These are phyloP conservation scores for Mortierella alpina DNA, from an alignment of 192 early-diverging fungal genomes.

Conservation along the genomic window DNA sequence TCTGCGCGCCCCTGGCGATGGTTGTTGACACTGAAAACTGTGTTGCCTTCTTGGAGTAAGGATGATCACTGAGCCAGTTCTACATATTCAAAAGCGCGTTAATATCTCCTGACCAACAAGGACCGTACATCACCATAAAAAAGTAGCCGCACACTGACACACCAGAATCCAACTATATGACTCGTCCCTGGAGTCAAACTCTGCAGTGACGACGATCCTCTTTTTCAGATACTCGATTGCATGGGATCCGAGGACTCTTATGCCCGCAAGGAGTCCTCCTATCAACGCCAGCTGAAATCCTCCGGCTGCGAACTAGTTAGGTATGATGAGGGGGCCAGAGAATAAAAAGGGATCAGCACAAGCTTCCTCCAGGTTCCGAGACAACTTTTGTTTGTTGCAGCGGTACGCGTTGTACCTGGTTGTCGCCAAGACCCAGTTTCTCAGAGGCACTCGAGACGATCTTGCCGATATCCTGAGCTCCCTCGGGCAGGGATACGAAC, in stretches of 20 bases:
- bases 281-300: conserved; percentile 59
- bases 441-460: conserved; percentile 41
- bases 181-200: conserved; percentile 68
- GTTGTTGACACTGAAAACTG: conserved; percentile 65
- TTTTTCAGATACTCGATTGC: conserved; percentile 61
- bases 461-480: conserved; percentile 37
- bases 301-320: conserved; percentile 55
- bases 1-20: conserved; percentile 57
- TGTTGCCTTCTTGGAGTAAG: conserved; percentile 55
- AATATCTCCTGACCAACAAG: not conserved
- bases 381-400: not conserved
- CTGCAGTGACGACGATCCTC: conserved; percentile 56
- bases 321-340: not conserved
- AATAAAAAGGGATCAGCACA: not conserved
- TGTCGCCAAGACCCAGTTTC: conserved; percentile 49
- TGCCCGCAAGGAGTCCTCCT: conserved; percentile 52
- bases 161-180: conserved; percentile 60
- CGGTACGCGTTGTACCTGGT: conserved; percentile 26
- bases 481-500: conserved; percentile 30
- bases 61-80: conserved; percentile 66
- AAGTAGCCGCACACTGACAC: not conserved
- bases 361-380: not conserved
- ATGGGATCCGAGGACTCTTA: conserved; percentile 50
- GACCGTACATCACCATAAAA: not conserved
- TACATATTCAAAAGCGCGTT: conserved; percentile 32